Base-by-base conservation (phyloP, 1,139 yeast species). In the Lodderomyces parapsilosis region DNA sequence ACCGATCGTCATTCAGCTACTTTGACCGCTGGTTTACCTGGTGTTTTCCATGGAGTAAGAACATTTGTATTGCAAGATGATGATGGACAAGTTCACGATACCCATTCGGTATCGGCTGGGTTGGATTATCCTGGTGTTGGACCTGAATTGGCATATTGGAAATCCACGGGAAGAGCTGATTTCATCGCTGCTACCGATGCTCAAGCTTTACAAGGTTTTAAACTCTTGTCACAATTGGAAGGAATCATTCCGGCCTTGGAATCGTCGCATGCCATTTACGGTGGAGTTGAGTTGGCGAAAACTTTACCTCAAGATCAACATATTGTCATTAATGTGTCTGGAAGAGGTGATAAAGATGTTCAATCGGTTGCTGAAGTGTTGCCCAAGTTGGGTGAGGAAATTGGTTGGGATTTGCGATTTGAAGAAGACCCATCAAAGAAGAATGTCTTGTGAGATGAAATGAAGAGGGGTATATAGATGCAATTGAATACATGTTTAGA, bases 91-190 rank as follows among this genome's bases (percentile, higher is more conserved):
- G 90, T 93, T 45, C 95, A 86, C 54, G 99, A 94, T 60, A 93
- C 99, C 9, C 98, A 93, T 64, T 91, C 98, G 22, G 94, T 93
- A 36, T 89, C 97, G 52, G 99, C 99, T 33, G 99, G 99, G 54
- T 78, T 93, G 57, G 99, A 93, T 66, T 93, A 93, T 64, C 99
- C 99, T 28, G 99, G 96, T 65, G 99, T 93, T 42, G 99, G 99
- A 37, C 99, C 99, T 22, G 99, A 93, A 70, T 78, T 93, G 56
- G 94, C 99, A 2, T 81, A 78, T 63, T 93, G 99, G 99, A 93
- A 93, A 66, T 83, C 84, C 45, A 82, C 85, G 49, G 97, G 97
- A 19, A 83, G 99, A 59, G 99, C 96, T 6, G 76, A 85, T 44
- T 93, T 93, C 60, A 67, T 83, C 43, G 96, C 97, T 41, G 97